Conservation (phyloP, 306 rosid species). For the Alnus rubra region DNA sequence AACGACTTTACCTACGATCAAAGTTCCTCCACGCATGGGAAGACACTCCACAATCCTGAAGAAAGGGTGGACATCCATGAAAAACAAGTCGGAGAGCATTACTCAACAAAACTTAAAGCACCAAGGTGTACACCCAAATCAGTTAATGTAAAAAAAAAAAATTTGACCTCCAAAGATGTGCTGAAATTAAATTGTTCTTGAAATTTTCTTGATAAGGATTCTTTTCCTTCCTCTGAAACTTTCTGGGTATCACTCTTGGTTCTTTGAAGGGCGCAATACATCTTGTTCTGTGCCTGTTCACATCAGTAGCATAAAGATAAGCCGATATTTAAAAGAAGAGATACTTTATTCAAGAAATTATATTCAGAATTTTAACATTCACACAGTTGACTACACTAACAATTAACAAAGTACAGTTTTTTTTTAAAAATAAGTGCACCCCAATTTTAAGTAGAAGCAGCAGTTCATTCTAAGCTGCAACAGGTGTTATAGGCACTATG, state of each 20-base stretch:
- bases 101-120: slow-evolving; percentile 3
- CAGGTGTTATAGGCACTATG: not conserved
- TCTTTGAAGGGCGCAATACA: slow-evolving; percentile 58
- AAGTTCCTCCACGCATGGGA: slow-evolving; percentile 44
- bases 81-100: slow-evolving; percentile 22
- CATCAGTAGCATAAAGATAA: slow-evolving; percentile 16
- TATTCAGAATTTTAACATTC: slow-evolving; percentile 1
- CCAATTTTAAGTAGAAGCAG: not conserved
- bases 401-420: slow-evolving; percentile 12
- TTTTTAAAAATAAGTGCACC: not conserved
- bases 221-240: slow-evolving; percentile 46
- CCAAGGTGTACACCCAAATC: slow-evolving; percentile 20
- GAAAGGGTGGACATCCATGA: slow-evolving; percentile 21
- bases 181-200: slow-evolving; percentile 35
- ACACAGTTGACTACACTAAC: slow-evolving; percentile 7
- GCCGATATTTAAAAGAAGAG: slow-evolving; percentile 9
- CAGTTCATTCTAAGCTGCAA: not conserved
- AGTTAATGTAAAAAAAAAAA: slow-evolving; percentile 15
- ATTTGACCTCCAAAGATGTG: slow-evolving; percentile 40
- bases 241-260: slow-evolving; percentile 43
- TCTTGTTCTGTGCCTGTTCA: slow-evolving; percentile 58
- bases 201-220: slow-evolving; percentile 34
- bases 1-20: slow-evolving; percentile 55
- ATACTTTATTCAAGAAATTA: slow-evolving; percentile 1
- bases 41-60: slow-evolving; percentile 63